phyloP scores from a whole-genome alignment of 371 early-diverging fungal species.

The Saksenaea vasiformis region DNA sequence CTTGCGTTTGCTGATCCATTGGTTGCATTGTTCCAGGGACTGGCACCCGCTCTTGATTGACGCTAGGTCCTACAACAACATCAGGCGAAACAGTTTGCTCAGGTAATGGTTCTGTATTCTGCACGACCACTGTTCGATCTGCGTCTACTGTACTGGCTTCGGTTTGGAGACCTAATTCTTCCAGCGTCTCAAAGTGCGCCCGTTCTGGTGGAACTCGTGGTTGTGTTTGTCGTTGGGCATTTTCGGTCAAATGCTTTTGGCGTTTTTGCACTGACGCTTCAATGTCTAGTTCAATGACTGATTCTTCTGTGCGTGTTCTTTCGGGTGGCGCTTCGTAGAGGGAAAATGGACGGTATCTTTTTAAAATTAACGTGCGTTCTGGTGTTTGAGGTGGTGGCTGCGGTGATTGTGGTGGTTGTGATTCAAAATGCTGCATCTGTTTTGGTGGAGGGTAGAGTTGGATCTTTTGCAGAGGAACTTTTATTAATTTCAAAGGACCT shows the following conservation, averaged over 20 bases:
- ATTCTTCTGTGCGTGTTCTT: not conserved
- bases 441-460: not conserved
- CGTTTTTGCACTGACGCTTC: not conserved
- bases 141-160: not conserved
- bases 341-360: not conserved
- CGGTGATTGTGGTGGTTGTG: not conserved
- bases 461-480: not conserved
- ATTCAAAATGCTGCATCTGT: not conserved
- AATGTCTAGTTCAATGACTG: not conserved
- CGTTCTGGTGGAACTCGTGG: not conserved
- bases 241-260: not conserved
- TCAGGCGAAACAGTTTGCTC: too few species aligned
- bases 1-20: too few species aligned
- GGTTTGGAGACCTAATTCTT: not conserved
- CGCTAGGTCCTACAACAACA: too few species aligned
- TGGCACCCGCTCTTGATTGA: too few species aligned
- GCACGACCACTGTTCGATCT: not conserved
- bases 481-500: not conserved
- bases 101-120: not conserved
- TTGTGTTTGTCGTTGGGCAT: not conserved
- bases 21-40: too few species aligned
- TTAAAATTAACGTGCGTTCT: not conserved
- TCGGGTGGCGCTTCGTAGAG: not conserved
- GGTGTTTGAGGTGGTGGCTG: not conserved
- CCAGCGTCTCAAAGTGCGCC: not conserved